Base-by-base conservation (phyloP, 352 stramenopile genomes). In the Phytophthora melonis region DNA sequence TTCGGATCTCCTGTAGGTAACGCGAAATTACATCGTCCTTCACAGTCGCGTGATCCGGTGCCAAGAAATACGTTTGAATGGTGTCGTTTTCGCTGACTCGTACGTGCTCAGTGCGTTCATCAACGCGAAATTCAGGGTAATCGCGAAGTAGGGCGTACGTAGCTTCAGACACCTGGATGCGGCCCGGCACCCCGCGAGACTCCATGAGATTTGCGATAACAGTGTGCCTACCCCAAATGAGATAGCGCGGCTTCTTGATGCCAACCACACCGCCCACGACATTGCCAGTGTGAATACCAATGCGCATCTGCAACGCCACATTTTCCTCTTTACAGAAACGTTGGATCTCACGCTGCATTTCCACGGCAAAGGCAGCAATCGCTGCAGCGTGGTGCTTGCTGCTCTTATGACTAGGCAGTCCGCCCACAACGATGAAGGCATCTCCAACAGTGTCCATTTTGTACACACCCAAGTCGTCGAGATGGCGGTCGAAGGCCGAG, bases 391-490 rank as follows among this genome's bases (percentile, higher is more conserved):
- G 88, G 50, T 94, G 75, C 57, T 89, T 84, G 49, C 83, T 75
- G 58, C 84, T 93, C 70, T 91, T 93, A 73, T 93, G 83, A 27
- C 78, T 83, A 11, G 88, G 85, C 13, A 97, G 50, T 0, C 86
- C 89, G 4, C 84, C 89, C 11, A 96, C 84, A 39, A 94, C 90
- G 32, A 97, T 94, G 59, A 95, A 97, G 1, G 88, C 90, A 70
- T 96, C 89, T 13, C 90, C 89, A 0, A 97, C 87, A 0, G 90
- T 97, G 68, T 95, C 90, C 82, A 97, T 92, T 58, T 96, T 96
- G 81, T 96, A 97, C 11, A 97, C 82, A 3, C 88, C 88, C n/a
- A 90, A 74, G 9, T 84, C 58, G 39, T 95, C 90, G n/a, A 97
- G 65, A 49, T 96, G 89, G 19, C 81, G 84, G 58, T 97, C 90